phyloP scores from a whole-genome alignment of 2,329 filamentous ascomycete genomes.

The Parafenestella ontariensis region DNA sequence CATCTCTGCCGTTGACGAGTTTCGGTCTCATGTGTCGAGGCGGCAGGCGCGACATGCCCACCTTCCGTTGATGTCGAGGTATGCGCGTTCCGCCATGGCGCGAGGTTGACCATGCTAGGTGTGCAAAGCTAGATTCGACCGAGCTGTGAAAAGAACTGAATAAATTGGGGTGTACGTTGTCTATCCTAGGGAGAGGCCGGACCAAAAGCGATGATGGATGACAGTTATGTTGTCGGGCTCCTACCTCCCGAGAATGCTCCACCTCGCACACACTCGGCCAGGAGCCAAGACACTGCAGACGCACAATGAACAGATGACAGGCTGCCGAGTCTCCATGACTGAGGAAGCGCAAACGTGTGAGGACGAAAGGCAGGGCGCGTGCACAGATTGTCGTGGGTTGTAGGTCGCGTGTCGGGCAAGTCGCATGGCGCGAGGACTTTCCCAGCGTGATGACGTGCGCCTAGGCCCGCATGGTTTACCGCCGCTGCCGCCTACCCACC shows the following conservation, averaged over 20 bases:
- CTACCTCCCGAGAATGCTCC: constrained; percentile 16
- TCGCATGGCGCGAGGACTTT: background rate
- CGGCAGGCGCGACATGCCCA: constrained; percentile 1
- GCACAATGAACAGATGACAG: constrained; percentile 26
- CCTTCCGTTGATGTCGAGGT: constrained; percentile 2
- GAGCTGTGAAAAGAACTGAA: background rate
- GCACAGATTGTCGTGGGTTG: constrained; percentile 5
- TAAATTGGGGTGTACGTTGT: background rate
- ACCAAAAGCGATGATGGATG: constrained; percentile 2
- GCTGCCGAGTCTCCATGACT: constrained; percentile 19
- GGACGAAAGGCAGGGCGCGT: constrained; percentile 9
- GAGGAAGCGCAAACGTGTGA: no score
- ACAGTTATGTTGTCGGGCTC: background rate
- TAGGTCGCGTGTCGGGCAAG: constrained; percentile 6
- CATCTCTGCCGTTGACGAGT: constrained; percentile 42
- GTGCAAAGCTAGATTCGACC: background rate
- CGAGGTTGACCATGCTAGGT: constrained; percentile 24
- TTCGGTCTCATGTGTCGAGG: constrained; percentile 12
- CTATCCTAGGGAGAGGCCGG: constrained; percentile 1
- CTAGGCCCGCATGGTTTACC: no score
- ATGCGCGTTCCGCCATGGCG: constrained; percentile 24
- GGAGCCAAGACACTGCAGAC: constrained; percentile 20
- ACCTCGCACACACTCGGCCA: constrained; percentile 5
- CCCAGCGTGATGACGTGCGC: no score
- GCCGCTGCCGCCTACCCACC: no score